phyloP scores from a whole-genome alignment of 345 rosid genomes.

The Syzygium jambos region DNA sequence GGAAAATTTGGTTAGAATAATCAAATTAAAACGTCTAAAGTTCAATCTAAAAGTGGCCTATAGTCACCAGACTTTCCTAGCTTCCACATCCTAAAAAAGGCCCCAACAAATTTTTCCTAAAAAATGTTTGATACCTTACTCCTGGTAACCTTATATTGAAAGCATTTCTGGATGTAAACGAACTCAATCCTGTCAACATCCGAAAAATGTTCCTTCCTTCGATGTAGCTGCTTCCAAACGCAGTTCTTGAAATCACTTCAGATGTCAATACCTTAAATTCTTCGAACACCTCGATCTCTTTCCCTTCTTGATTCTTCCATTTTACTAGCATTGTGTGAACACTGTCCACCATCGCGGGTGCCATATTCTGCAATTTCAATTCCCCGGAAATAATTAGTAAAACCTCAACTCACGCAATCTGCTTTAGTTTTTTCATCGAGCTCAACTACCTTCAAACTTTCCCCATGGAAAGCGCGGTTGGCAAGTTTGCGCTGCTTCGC shows the following conservation, averaged over 20 bases:
- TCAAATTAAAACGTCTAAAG: neutral
- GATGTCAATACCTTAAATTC: slow-evolving; percentile 35
- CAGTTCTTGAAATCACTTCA: slow-evolving; percentile 39
- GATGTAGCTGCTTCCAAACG: slow-evolving; percentile 37
- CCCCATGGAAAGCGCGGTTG: slow-evolving; percentile 36
- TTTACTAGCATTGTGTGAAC: slow-evolving; percentile 32
- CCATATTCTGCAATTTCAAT: slow-evolving; percentile 12
- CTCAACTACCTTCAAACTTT: slow-evolving; percentile 24
- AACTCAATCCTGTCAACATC: slow-evolving; percentile 12
- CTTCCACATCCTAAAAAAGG: neutral
- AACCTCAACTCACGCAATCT: too few species aligned
- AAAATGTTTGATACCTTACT: slow-evolving; percentile 9
- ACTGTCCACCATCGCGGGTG: slow-evolving; percentile 25
- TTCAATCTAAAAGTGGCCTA: neutral
- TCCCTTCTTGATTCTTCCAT: slow-evolving; percentile 22
- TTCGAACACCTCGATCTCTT: slow-evolving; percentile 27
- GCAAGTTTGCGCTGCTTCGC: slow-evolving; percentile 30
- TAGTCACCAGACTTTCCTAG: neutral
- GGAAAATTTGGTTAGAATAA: neutral
- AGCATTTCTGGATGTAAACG: slow-evolving; percentile 2
- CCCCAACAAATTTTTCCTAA: neutral
- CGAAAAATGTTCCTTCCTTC: slow-evolving; percentile 33
- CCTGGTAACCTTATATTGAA: slow-evolving; percentile 14
- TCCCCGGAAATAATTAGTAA: neutral
- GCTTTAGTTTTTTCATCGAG: too few species aligned